Evolutionary conservation across 177 flowering plant genomes (phyloP).

Genomic region (Vitis hybrid): DNA sequence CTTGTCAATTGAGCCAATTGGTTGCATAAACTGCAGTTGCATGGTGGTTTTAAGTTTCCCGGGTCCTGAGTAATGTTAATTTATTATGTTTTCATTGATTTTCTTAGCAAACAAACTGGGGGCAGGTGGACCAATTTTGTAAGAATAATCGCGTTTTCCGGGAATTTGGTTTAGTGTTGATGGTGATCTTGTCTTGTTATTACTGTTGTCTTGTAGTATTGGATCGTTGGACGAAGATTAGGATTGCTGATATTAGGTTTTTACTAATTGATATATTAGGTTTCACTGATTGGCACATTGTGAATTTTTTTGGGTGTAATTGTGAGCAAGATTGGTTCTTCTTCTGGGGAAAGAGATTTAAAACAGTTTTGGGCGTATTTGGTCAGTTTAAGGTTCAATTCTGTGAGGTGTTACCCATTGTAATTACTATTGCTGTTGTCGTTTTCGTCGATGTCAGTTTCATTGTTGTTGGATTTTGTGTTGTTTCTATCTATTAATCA

Average conservation of each 20-base stretch:
- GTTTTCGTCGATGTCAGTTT: background rate
- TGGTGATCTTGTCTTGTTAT: background rate
- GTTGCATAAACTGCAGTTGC: too few relatives aligned
- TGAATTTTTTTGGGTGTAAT: background rate
- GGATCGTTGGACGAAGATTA: too few relatives aligned
- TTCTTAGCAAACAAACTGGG: background rate
- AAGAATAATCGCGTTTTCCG: background rate
- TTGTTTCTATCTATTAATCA: too few relatives aligned
- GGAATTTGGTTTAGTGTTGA: background rate
- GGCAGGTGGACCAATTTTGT: background rate
- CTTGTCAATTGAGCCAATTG: too few relatives aligned
- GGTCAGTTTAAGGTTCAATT: background rate
- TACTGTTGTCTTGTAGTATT: background rate
- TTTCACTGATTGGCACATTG: background rate
- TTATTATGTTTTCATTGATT: background rate
- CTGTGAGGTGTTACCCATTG: background rate
- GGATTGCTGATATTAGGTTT: background rate
- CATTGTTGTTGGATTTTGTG: background rate
- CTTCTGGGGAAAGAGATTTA: background rate
- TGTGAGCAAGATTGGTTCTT: background rate
- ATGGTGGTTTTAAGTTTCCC: too few relatives aligned
- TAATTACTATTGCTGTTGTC: background rate
- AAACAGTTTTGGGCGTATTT: background rate
- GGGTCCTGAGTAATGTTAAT: too few relatives aligned
- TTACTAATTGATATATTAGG: background rate